Evolutionary conservation across 108 stramenopile species (phyloP).

Genomic region (Nitzschia putrida): DNA sequence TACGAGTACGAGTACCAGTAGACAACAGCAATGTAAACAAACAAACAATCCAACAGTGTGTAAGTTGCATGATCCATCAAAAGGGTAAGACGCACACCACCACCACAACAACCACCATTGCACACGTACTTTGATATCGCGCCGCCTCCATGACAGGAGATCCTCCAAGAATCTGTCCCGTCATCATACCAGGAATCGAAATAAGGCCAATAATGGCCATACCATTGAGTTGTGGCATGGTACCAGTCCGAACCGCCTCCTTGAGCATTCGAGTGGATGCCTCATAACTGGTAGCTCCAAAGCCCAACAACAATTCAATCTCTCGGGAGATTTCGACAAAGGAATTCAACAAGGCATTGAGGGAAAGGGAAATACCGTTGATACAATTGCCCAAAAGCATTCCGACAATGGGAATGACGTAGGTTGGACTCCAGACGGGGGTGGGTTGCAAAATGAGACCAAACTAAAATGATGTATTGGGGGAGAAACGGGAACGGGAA

Average conservation of each 20-base stretch:
- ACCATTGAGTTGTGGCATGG: constrained; percentile 72
- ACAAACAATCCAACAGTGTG: neutral
- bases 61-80: neutral
- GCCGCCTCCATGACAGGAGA: constrained; percentile 79
- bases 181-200: constrained; percentile 94
- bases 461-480: constrained; percentile 55
- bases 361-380: constrained; percentile 65
- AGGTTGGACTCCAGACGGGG: constrained; percentile 72
- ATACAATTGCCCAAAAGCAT: constrained; percentile 91
- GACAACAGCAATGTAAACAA: no score
- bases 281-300: constrained; percentile 47
- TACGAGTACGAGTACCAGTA: no score
- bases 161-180: constrained; percentile 90
- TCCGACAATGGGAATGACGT: constrained; percentile 84
- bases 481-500: neutral
- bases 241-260: constrained; percentile 46
- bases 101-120: neutral
- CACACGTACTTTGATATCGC: constrained; percentile 62
- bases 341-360: constrained; percentile 59
- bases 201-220: constrained; percentile 83
- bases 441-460: constrained; percentile 59
- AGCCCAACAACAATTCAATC: constrained; percentile 56
- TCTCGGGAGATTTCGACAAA: constrained; percentile 52
- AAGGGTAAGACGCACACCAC: no score
- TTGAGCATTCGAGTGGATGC: constrained; percentile 39